Evolutionary conservation across 257 asterid species (phyloP), one percentile per base, ranked within the genome.

Genomic region (Mentha longifolia): DNA sequence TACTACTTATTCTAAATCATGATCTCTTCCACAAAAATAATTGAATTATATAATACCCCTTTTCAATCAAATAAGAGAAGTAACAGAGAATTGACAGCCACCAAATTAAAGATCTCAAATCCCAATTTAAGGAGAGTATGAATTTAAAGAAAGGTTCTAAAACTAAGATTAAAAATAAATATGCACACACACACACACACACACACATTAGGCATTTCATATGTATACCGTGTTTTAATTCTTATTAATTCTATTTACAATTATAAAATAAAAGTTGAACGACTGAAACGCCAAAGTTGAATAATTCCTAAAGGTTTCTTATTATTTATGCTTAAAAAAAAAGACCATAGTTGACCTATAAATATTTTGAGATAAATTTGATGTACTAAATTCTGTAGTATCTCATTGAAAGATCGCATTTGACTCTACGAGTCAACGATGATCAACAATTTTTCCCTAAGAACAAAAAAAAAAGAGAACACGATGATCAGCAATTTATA

Each of bases 81-180:
- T 19, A 71, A 35, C 17, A 33, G 17, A 8, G 8, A 70, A 47
- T 65, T 12, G 74, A 19, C 46, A 60, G 55, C 60, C 73, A 65
- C 65, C 64, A 57, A 35, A 55, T 8, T 30, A 28, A 58, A 31
- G 55, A 50, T 61, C 45, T 61, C 42, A 47, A n/a, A 22, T 43
- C 42, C n/a, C 46, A 37, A 17, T 22, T 31, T 6, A 5, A 12
- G 28, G 20, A 51, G 31, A 31, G 15, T n/a, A n/a, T 14, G 62
- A 14, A 22, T 1, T 42, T 28, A 12, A 30, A 25, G 62, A 20
- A 22, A 43, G 12, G 5, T 59, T 55, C 16, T 28, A 28, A 1
- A 28, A 28, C 31, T 58, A 7, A 37, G 30, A 61, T n/a, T 49
- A 22, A 22, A 22, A 22, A 22, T 22, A 22, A 22, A 11, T 0